These are phyloP conservation scores for Arxiozyma bovina DNA, from an alignment of 1,139 yeast species.

Conservation along the genomic window DNA sequence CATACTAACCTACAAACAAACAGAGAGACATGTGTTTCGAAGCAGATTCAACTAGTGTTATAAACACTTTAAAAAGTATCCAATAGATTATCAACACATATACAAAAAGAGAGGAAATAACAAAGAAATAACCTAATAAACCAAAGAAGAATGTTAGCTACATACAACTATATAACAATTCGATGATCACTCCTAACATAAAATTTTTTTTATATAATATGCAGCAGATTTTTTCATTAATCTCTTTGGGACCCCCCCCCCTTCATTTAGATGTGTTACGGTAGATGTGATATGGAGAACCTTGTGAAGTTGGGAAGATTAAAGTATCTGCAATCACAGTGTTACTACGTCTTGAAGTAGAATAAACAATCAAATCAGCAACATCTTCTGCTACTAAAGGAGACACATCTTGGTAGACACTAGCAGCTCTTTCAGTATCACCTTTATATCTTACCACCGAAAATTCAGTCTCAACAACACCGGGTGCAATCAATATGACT, in stretches of 20 bases:
- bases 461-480: slow-evolving; percentile 83
- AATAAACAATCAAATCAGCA: slow-evolving; percentile 72
- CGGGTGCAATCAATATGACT: slow-evolving; percentile 80
- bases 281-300: slow-evolving; percentile 49
- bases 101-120: no score
- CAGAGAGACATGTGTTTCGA: no score
- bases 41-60: neutral
- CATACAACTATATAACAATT: neutral
- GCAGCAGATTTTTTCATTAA: no score
- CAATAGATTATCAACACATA: no score
- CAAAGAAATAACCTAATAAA: neutral
- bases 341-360: slow-evolving; percentile 59
- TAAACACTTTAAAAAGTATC: neutral
- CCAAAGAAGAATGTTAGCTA: no score
- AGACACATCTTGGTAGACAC: slow-evolving; percentile 61
- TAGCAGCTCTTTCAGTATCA: slow-evolving; percentile 57
- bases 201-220: no score
- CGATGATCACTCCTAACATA: neutral
- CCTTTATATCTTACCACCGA: slow-evolving; percentile 69
- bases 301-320: slow-evolving; percentile 73
- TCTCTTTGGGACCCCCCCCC: neutral
- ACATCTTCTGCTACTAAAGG: slow-evolving; percentile 72
- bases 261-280: neutral
- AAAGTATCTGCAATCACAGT: slow-evolving; percentile 73
- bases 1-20: neutral